These are phyloP conservation scores for Buxus sempervirens DNA, from an alignment of 164 flowering plant species.

Conservation along the genomic window DNA sequence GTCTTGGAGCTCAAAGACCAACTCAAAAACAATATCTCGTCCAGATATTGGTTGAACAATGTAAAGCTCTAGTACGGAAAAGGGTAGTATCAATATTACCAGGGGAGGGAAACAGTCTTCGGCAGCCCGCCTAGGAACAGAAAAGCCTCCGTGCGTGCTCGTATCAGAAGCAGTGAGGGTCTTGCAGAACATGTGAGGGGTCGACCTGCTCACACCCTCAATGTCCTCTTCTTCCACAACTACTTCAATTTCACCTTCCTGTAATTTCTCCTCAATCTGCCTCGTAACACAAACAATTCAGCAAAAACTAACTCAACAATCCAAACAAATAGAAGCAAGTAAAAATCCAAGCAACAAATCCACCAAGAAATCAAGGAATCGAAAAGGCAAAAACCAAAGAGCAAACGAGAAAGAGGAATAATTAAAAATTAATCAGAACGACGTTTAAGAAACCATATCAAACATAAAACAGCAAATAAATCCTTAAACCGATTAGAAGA, in stretches of 20 bases:
- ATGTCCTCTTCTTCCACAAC: slow-evolving; percentile 46
- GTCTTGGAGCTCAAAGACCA: too few species aligned
- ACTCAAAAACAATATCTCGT: too few species aligned
- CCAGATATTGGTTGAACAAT: background rate
- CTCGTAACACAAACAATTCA: slow-evolving; percentile 4
- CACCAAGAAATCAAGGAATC: background rate
- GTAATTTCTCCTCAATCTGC: slow-evolving; percentile 57
- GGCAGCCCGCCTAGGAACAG: slow-evolving; percentile 97
- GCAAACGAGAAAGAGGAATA: background rate
- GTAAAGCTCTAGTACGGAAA: too few species aligned
- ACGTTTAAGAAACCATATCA: too few species aligned
- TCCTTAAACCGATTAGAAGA: background rate
- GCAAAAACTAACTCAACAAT: slow-evolving; percentile 1
- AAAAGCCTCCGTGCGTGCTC: slow-evolving; percentile 99
- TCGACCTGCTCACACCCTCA: slow-evolving; percentile 40
- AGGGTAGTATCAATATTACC: slow-evolving; percentile 41
- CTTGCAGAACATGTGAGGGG: slow-evolving; percentile 99
- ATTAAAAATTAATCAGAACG: background rate
- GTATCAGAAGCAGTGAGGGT: slow-evolving; percentile 99
- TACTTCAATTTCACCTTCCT: slow-evolving; percentile 41
- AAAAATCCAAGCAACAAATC: background rate
- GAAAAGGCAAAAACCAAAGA: background rate
- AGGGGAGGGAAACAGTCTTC: slow-evolving; percentile 98
- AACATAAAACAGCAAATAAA: background rate
- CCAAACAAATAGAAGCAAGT: too few species aligned